Conservation (phyloP, 2,329 filamentous ascomycete species). For the Trichophyton equinum region DNA sequence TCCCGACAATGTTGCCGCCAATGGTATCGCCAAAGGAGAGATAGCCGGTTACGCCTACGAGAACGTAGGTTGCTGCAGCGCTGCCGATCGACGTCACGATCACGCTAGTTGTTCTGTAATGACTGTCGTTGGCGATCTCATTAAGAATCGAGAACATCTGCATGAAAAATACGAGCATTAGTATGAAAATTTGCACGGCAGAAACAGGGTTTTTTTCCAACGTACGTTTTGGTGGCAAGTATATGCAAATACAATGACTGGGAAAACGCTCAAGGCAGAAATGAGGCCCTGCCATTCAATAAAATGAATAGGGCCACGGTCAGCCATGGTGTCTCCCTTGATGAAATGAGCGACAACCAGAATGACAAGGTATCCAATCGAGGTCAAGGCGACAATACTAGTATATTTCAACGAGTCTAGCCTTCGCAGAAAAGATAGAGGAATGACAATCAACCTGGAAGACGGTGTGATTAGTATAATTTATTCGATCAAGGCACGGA, state of each 20-base stretch:
- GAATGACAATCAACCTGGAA: constrained; percentile 72
- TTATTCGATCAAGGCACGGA: neutral
- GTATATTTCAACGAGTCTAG: constrained; percentile 97
- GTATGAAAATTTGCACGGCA: neutral
- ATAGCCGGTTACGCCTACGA: constrained; percentile 91
- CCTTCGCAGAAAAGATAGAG: constrained; percentile 77
- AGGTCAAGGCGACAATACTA: constrained; percentile 76
- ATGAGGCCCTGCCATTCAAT: constrained; percentile 69
- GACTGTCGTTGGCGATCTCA: constrained; percentile 77
- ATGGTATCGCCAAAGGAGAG: constrained; percentile 87
- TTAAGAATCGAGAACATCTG: constrained; percentile 99
- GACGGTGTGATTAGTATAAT: constrained; percentile 1
- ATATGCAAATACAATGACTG: constrained; percentile 97
- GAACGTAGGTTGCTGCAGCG: constrained; percentile 72
- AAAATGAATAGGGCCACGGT: constrained; percentile 61
- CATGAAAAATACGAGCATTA: neutral
- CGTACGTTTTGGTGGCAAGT: constrained; percentile 94
- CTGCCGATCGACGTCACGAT: constrained; percentile 75
- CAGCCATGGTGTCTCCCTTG: constrained; percentile 59
- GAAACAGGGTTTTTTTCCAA: constrained; percentile 1
- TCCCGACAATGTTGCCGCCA: constrained; percentile 81
- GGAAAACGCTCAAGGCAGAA: constrained; percentile 69
- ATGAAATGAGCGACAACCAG: constrained; percentile 87
- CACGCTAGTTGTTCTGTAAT: constrained; percentile 63
- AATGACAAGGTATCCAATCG: constrained; percentile 87